Base-by-base conservation (phyloP, 306 rosid genomes). In the Inga leiocalycina region DNA sequence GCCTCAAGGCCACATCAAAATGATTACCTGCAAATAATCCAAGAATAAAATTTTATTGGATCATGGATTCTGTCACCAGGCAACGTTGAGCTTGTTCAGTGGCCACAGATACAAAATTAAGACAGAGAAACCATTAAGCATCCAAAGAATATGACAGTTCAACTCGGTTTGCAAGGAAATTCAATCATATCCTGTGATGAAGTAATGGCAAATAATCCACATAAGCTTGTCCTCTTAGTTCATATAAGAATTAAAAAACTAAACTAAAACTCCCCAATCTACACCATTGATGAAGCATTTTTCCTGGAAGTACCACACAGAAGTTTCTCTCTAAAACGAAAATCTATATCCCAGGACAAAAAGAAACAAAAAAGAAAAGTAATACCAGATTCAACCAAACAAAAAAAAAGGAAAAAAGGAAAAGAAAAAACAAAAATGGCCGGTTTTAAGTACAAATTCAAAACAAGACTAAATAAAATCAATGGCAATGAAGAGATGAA, bases 171-270 rank as follows among this genome's bases (percentile, higher is more conserved):
- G 27, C 45, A 41, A 20, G 56, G 32, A 22, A 71, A 24, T 44
- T 6, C 39, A 71, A 71, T 10, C 56, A 13, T 24, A 8, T 71
- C 22, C 56, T 71, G 19, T 22, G 6, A 22, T 11, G 20, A 44
- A 71, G 75, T 39, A 19, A 71, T n/a, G 74, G 7, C 17, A 71
- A 71, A 71, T 71, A n/a, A 13, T 71, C 34, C 52, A 71, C 34
- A 71, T 10, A 71, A 71, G 4, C 75, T 6, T 20, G 48, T 1
- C 27, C 6, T 39, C 6, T 5, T 39, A 39, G 30, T 37, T 45
- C 59, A 72, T 27, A 51, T 13, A 72, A 71, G 20, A 16, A 22
- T 19, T 64, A 64, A 14, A 13, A 64, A 64, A 30, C 17, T 12
- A 30, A 22, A 71, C 17, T 12, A 30, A 22, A 71, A 24, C 52